These are phyloP conservation scores for Guadua angustifolia DNA, from an alignment of 176 grass and related monocot genomes.

Conservation along the genomic window DNA sequence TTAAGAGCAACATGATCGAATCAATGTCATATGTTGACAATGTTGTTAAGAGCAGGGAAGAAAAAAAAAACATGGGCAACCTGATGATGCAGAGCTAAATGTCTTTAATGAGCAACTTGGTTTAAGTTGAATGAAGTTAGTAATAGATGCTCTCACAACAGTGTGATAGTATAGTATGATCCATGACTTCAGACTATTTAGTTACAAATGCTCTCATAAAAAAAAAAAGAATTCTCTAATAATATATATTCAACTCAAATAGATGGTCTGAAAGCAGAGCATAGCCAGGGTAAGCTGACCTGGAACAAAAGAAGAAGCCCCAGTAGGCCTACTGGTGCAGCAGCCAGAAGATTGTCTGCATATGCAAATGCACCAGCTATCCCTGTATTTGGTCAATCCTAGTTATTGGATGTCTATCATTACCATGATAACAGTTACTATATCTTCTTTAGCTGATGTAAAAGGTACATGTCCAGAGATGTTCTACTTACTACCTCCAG, in stretches of 20 bases:
- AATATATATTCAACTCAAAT: constrained; percentile 27
- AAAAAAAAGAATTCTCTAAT: neutral
- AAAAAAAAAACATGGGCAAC: neutral
- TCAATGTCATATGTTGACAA: neutral
- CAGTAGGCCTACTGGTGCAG: constrained; percentile 78
- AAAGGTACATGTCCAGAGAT: constrained; percentile 28
- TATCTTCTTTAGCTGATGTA: constrained; percentile 5
- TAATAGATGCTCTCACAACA: constrained; percentile 1
- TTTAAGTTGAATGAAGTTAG: constrained; percentile 21
- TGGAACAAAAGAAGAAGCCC: constrained; percentile 83
- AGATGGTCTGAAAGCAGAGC: constrained; percentile 12
- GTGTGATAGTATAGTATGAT: neutral
- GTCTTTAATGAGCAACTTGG: neutral
- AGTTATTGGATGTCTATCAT: neutral
- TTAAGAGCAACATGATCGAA: neutral
- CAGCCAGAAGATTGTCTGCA: constrained; percentile 78
- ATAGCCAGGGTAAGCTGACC: constrained; percentile 44
- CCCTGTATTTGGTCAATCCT: constrained; percentile 45
- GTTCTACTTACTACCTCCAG: constrained; percentile 42
- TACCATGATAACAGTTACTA: neutral
- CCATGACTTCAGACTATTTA: neutral
- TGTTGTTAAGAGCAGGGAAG: neutral
- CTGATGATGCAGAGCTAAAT: neutral
- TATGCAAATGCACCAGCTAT: constrained; percentile 80
- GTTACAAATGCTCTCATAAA: neutral